phyloP scores from a whole-genome alignment of 1,284 basidiomycete species.

The Uromyces viciae-fabae region DNA sequence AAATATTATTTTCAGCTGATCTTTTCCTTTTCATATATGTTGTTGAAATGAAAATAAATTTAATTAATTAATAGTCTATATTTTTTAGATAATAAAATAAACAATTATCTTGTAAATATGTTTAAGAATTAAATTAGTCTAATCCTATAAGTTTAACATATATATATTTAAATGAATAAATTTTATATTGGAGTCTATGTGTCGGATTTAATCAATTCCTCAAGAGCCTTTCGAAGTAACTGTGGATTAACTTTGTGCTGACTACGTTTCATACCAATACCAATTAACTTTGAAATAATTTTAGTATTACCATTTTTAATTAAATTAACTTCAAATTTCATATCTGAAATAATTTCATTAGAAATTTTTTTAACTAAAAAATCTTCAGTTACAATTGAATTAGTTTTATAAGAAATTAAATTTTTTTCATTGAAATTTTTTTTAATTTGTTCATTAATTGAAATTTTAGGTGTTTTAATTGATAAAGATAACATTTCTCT shows the following conservation, averaged over 20 bases:
- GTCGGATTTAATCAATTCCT: background rate
- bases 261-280: constrained; percentile 80
- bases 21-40: no score
- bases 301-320: constrained; percentile 71
- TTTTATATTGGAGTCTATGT: background rate
- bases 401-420: background rate
- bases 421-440: background rate
- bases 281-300: constrained; percentile 81
- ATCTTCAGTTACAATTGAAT: background rate
- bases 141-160: no score
- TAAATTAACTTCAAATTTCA: constrained; percentile 67
- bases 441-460: constrained; percentile 13
- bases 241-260: constrained; percentile 70
- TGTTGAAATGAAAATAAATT: no score
- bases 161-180: background rate
- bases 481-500: constrained; percentile 25
- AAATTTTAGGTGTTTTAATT: background rate
- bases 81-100: no score
- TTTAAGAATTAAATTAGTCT: no score
- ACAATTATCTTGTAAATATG: no score
- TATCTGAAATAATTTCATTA: constrained; percentile 18
- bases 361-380: background rate
- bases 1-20: no score
- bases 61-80: no score
- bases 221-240: constrained; percentile 50